Base-by-base conservation (phyloP, 805 yeast species). In the Pichia thaimueangensis region DNA sequence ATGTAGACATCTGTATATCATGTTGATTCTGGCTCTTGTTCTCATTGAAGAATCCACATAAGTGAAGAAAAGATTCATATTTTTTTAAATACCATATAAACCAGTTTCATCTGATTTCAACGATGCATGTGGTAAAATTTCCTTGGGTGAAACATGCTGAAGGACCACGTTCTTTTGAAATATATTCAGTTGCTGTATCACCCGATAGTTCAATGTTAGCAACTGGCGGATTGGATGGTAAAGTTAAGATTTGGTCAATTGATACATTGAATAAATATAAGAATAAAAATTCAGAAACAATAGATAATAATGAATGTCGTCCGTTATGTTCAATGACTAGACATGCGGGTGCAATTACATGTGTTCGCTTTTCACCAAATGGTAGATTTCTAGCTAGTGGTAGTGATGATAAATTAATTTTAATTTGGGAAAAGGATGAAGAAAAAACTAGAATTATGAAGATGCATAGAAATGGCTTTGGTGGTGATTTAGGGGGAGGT, bases 311-410 rank as follows among this genome's bases (percentile, higher is more conserved):
- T 4, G 45, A 52, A n/a, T 64, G 71, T 45, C 60, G 74, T 23
- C 95, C 95, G 4, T 62, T 89, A 15, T 86, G 95, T 45, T 82
- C 93, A 22, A 86, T 93, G 95, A 82, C 93, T 30, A 74, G 96
- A 42, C 98, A 93, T 58, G 87, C 93, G 19, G 99, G 98, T 38
- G 96, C 96, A 2, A 97, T 93, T 5, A 93, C 98, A 1, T 82
- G 87, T 43, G 93, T 93, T 20, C 73, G 89, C 53, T 93, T 93
- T 59, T 85, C 95, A 1, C 97, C 97, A 0, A 85, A 83, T 54
- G 96, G 97, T 0, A 67, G 91, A 37, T 93, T 85, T 57, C 61
- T 93, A 22, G 97, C 97, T 0, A 80, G 93, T 20, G 98, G 98
- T 0, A 86, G 96, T 3, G 98, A 93, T 60, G 98, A 93, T 59